Conservation (phyloP, 2,329 filamentous ascomycete species). For the Parascedosporium putredinis region DNA sequence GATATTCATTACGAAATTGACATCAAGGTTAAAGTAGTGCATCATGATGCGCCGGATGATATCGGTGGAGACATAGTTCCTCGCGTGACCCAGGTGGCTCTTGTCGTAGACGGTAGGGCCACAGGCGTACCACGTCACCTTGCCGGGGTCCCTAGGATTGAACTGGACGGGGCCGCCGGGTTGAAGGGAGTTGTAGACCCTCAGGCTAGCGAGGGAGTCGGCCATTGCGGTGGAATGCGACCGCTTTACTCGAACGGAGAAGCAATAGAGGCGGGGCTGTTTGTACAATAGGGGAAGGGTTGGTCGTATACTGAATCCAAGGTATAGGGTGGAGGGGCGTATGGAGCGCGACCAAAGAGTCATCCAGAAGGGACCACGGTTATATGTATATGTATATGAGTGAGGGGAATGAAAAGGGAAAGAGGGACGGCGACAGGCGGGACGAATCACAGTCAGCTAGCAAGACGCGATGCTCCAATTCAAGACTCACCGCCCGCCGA, state of each 20-base stretch:
- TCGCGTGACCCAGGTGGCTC: constrained; percentile 70
- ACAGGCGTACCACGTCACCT: constrained; percentile 54
- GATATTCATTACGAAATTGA: constrained; percentile 88
- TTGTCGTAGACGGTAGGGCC: constrained; percentile 81
- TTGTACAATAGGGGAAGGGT: not conserved
- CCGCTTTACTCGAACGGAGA: not conserved
- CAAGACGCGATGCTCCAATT: constrained; percentile 3
- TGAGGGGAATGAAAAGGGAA: not conserved
- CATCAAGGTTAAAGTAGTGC: constrained; percentile 73
- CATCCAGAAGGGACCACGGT: constrained; percentile 2
- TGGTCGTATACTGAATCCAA: not conserved
- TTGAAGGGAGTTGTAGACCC: constrained; percentile 7
- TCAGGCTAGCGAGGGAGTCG: constrained; percentile 5
- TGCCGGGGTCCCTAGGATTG: constrained; percentile 8
- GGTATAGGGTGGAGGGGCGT: not conserved
- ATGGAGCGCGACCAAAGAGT: constrained; percentile 3
- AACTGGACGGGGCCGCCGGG: constrained; percentile 9
- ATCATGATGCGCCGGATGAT: constrained; percentile 74
- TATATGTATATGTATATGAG: no score
- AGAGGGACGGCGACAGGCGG: not conserved
- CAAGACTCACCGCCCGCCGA: not conserved
- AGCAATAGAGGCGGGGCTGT: not conserved
- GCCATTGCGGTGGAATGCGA: constrained; percentile 1
- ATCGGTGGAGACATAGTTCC: constrained; percentile 86
- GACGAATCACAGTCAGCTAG: not conserved